Base-by-base conservation (phyloP, 2,329 filamentous ascomycete genomes). In the Monilinia vaccinii-corymbosi region DNA sequence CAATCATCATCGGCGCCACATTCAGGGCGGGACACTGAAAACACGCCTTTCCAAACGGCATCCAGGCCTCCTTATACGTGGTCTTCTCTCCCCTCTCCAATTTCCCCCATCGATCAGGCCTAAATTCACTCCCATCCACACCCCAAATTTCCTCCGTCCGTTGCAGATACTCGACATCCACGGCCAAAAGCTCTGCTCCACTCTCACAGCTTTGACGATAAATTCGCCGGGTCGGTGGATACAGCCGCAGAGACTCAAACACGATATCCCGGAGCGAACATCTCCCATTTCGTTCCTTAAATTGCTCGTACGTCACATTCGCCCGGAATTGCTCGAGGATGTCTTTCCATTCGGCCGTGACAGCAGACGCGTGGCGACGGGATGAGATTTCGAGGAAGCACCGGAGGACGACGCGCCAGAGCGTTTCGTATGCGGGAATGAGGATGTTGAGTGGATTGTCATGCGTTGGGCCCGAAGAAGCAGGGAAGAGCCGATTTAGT, bases 351-450 rank as follows among this genome's bases (percentile, higher is more conserved):
- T 21, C 32, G 6, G 32, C 16, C 8, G 50, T 38, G 14, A n/a
- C 2, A 28, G 42, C 11, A 9, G 36, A 38, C 25, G 32, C 9
- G 28, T 56, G 42, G 21, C 40, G 42, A 21, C 40, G 50, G 32
- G 47, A 60, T 13, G 52, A 34, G 48, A 60, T 21, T 52, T 53
- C 47, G 2, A 60, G 34, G 28, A 62, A 63, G 32, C 52, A 58
- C 4, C 57, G 56, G 14, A 64, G 55, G 1, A 64, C 60, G 5
- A 63, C 51, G 14, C 53, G 45, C 63, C 60, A 64, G 0, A 64
- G 25, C 1, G 59, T 63, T 42, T 64, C 60, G 55, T 63, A 64
- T 7, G 61, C 59, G 4, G 63, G 63, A 4, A 64, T 40, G 2
- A 64, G 38, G 4, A 62, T 42, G 38, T 62, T 60, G 1, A 64